These are phyloP conservation scores for Brassica incana DNA, from an alignment of 345 rosid species.

Conservation along the genomic window DNA sequence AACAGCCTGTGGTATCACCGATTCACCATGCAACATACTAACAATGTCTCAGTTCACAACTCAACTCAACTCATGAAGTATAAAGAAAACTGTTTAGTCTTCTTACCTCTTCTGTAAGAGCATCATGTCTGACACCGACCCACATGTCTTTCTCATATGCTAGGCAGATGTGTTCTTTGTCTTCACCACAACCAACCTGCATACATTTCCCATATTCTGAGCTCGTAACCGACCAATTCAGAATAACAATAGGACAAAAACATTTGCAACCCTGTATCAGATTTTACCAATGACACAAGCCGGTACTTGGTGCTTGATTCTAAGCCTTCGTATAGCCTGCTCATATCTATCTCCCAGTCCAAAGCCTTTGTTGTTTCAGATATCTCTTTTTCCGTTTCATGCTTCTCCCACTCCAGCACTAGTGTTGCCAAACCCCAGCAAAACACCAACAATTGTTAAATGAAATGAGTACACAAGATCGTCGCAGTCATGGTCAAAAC, in stretches of 20 bases:
- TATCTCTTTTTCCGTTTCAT: neutral
- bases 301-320: neutral
- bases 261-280: neutral
- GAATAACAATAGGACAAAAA: neutral
- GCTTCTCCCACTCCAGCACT: slow-evolving; percentile 3
- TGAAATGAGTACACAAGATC: neutral
- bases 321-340: slow-evolving; percentile 7
- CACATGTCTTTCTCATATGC: slow-evolving; percentile 19
- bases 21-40: neutral
- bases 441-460: neutral
- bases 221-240: neutral
- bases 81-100: neutral
- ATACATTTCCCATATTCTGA: neutral
- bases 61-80: neutral
- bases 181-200: slow-evolving; percentile 30
- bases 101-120: slow-evolving; percentile 16
- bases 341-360: slow-evolving; percentile 12
- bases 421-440: neutral
- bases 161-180: slow-evolving; percentile 15
- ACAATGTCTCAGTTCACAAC: neutral
- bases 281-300: slow-evolving; percentile 11
- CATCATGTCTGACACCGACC: slow-evolving; percentile 12
- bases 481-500: neutral
- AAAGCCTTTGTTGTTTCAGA: slow-evolving; percentile 10
- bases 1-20: slow-evolving; percentile 20